Conservation (phyloP, 2,329 filamentous ascomycete genomes). For the Chrysosporium queenslandicum region DNA sequence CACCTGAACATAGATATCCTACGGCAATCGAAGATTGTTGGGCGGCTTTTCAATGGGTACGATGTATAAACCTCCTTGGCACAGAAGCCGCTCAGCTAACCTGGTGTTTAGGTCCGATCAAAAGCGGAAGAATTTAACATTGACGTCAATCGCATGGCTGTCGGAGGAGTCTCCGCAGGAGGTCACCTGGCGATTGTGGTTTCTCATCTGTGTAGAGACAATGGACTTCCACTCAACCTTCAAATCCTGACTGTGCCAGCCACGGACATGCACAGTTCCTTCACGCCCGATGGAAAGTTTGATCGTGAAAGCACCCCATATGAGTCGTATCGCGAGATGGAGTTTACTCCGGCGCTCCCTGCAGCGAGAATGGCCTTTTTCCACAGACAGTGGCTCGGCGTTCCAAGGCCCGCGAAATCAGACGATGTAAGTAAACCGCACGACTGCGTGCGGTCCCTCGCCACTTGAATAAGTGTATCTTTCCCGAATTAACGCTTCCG, state of each 20-base stretch:
- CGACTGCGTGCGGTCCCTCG: no score
- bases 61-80: background rate
- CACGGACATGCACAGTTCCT: conserved; percentile 30
- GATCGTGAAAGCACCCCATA: conserved; percentile 31
- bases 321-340: conserved; percentile 33
- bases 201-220: conserved; percentile 32
- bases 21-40: conserved; percentile 34
- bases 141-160: conserved; percentile 27
- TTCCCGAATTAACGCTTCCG: background rate
- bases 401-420: conserved; percentile 28
- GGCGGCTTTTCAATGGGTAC: conserved; percentile 33
- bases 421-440: conserved; percentile 30
- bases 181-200: conserved; percentile 34
- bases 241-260: conserved; percentile 32
- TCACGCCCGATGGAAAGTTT: conserved; percentile 29
- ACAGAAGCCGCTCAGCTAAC: background rate
- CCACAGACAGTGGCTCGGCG: conserved; percentile 31
- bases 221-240: conserved; percentile 27
- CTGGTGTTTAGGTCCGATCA: conserved; percentile 23
- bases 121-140: conserved; percentile 30
- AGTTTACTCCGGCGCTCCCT: conserved; percentile 29
- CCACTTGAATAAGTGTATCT: no score
- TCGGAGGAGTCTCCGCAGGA: conserved; percentile 35
- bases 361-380: conserved; percentile 34
- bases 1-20: conserved; percentile 33